Conservation (phyloP, 2,329 filamentous ascomycete genomes). For the Nemania bipapillata region DNA sequence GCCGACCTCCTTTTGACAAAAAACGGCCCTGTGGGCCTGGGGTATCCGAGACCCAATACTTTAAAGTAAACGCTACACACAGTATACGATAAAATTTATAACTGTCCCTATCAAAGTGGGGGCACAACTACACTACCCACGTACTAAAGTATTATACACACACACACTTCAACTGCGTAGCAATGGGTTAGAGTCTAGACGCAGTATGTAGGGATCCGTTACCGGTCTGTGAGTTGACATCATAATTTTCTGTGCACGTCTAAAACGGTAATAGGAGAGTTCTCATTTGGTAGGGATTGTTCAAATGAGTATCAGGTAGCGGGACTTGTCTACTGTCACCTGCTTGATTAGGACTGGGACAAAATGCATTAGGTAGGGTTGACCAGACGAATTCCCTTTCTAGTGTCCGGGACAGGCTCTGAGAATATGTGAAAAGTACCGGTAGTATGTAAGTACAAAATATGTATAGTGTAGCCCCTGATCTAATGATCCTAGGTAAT, state of each 20-base stretch:
- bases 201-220: neutral
- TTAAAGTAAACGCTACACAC: neutral
- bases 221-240: slow-evolving; percentile 1
- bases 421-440: too few relatives aligned
- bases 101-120: neutral
- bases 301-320: slow-evolving; percentile 3
- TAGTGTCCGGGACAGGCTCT: too few relatives aligned
- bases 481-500: too few relatives aligned
- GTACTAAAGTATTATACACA: too few relatives aligned
- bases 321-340: slow-evolving; percentile 17
- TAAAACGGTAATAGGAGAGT: neutral
- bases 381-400: slow-evolving; percentile 8
- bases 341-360: slow-evolving; percentile 26
- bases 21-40: neutral
- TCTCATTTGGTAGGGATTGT: slow-evolving; percentile 3
- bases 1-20: slow-evolving; percentile 9
- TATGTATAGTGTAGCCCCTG: neutral
- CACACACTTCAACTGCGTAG: neutral
- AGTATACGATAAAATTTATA: neutral
- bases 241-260: neutral
- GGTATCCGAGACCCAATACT: neutral
- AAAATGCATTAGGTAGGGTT: neutral
- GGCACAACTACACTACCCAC: neutral
- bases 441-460: neutral
- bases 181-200: neutral